Evolutionary conservation across 176 grass and related monocot species (phyloP).

Genomic region (Melocanna baccifera): DNA sequence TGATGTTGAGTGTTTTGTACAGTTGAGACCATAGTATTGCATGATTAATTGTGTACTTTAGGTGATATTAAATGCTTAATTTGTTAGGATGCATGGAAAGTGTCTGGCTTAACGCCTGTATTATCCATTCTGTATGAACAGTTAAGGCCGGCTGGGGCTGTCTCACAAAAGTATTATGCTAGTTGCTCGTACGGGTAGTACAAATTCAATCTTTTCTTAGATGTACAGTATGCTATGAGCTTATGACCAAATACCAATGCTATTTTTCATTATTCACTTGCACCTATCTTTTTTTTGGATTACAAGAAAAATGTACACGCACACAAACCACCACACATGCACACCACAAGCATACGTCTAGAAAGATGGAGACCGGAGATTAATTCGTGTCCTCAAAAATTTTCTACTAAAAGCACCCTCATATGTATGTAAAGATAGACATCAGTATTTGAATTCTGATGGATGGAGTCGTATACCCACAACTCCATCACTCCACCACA

Average conservation of each 20-base stretch:
- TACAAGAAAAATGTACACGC: no score
- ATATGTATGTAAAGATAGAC: no score
- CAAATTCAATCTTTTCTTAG: not conserved
- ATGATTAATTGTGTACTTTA: not conserved
- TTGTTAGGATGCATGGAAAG: slow-evolving; percentile 1
- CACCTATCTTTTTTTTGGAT: not conserved
- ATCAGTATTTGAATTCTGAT: no score
- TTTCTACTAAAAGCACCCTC: no score
- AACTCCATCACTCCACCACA: no score
- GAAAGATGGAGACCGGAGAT: fast-evolving
- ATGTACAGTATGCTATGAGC: not conserved
- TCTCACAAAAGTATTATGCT: not conserved
- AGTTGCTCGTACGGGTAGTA: not conserved
- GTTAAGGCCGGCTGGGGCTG: not conserved
- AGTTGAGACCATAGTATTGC: not conserved
- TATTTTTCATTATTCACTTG: not conserved
- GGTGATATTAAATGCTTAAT: not conserved
- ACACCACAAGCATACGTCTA: no score
- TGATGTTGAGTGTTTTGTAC: not conserved
- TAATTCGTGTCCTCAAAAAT: fast-evolving
- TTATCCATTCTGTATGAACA: not conserved
- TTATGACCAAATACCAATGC: not conserved
- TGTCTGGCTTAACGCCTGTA: not conserved
- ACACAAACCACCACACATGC: no score
- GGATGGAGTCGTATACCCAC: no score